Base-by-base conservation (phyloP, 257 asterid species). In the Rhazya stricta region DNA sequence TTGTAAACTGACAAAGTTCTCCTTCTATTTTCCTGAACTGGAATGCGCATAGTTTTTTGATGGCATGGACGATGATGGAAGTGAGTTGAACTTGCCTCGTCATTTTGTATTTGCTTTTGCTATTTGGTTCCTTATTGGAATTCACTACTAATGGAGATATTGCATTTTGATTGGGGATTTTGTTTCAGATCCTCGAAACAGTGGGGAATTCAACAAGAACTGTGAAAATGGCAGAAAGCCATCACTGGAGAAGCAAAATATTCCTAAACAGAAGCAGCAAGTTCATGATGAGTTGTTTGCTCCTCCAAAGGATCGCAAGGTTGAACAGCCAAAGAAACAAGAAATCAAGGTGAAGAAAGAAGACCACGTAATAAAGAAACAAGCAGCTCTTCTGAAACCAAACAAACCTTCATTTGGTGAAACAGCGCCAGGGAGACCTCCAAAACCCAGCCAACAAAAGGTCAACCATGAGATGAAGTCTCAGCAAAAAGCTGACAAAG, bases 11-110 rank as follows among this genome's bases (percentile, higher is more conserved):
- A 90, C 76, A 71, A 34, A 13, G 19, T 73, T 83, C 79, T 43
- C 34, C 25, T 80, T 76, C 68, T 83, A 53, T 79, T 78, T 73
- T 81, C 81, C 46, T 74, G 82, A 53, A 54, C 66, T 69, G 84
- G 67, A 75, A 75, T 50, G 9, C 46, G 74, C 30, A 76, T 74
- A 94, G 99, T 88, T 94, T 90, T 94, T 94, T 78, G 99, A 94
- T 41, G 96, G 92, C 84, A 89, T 94, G 94, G 99, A 94, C 75
- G 97, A 90, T 68, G 92, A 92, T 73, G 97, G 96, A 88, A 94
- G 99, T 94, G 96, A 94, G 99, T 94, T 86, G 72, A 67, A 74
- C 46, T 74, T 79, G 65, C 68, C 45, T 80, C 77, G 81, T 63
- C 79, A 72, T 87, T 82, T 79, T 63, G 65, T 42, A 32, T 69